Conservation (phyloP, 257 asterid genomes). For the Oldenlandia corymbosa region DNA sequence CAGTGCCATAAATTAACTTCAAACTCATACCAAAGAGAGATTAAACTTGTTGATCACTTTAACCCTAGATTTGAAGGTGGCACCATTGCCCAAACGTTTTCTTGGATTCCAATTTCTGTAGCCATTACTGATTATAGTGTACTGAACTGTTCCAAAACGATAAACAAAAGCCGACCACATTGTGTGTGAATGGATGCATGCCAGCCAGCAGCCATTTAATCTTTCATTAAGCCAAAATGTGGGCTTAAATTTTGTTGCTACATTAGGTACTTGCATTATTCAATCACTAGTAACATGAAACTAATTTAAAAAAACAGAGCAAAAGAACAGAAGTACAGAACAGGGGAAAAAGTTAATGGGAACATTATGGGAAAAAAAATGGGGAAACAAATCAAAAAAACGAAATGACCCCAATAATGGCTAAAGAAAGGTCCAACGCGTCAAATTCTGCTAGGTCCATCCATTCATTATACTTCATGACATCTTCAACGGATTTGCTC, state of each 20-base stretch:
- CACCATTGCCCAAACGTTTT: no score
- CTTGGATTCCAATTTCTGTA: not conserved
- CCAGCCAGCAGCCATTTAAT: not conserved
- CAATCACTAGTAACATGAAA: no score
- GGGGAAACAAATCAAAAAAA: not conserved
- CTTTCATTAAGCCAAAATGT: not conserved
- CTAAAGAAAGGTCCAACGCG: conserved; percentile 13
- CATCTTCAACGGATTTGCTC: no score
- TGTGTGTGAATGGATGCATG: not conserved
- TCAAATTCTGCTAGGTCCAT: not conserved
- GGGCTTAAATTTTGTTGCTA: not conserved
- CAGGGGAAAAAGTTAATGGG: conserved; percentile 20
- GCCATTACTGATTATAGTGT: not conserved
- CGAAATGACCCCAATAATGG: conserved; percentile 3
- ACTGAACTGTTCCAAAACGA: not conserved
- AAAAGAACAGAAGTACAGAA: not conserved
- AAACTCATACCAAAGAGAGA: no score
- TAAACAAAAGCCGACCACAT: not conserved
- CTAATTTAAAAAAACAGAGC: no score
- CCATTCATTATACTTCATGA: not conserved
- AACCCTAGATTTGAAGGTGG: no score
- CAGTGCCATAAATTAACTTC: no score
- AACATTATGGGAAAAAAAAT: conserved; percentile 21
- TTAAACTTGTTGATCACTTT: no score
- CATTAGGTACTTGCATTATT: not conserved